Percentiles rank a stretch among this genome's conserved stretches.
Conservation (phyloP, 352 stramenopile species). For the Globisporangium lucens region DNA sequence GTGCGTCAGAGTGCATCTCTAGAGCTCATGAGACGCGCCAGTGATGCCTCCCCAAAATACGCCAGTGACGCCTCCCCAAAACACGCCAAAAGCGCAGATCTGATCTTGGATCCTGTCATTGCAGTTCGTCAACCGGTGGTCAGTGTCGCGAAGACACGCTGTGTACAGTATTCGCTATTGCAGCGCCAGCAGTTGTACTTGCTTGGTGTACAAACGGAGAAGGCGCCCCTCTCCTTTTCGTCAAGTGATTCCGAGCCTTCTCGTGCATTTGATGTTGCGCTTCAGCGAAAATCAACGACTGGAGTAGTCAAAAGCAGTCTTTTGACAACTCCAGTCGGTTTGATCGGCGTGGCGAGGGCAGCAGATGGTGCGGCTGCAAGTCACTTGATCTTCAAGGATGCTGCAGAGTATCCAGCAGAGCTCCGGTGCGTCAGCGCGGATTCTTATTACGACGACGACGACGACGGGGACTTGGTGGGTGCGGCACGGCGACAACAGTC, state of each 20-base stretch:
- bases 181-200: background rate
- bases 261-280: background rate
- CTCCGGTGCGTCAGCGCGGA: background rate
- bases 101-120: background rate
- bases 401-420: background rate
- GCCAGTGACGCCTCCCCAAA: background rate
- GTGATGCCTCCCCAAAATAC: background rate
- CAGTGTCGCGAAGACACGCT: background rate
- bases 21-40: conserved; percentile 5
- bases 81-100: background rate
- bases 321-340: background rate
- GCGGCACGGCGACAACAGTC: background rate
- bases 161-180: background rate
- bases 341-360: background rate
- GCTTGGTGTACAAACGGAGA: background rate
- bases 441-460: background rate
- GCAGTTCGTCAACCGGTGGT: background rate
- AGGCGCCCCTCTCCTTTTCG: background rate
- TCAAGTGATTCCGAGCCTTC: background rate
- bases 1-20: background rate
- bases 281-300: background rate
- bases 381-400: conserved; percentile 5
- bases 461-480: background rate
- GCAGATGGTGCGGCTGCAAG: background rate
- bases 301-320: background rate